Evolutionary conservation across 2,329 filamentous ascomycete genomes (phyloP).

Genomic region (Apiospora pterosperma): DNA sequence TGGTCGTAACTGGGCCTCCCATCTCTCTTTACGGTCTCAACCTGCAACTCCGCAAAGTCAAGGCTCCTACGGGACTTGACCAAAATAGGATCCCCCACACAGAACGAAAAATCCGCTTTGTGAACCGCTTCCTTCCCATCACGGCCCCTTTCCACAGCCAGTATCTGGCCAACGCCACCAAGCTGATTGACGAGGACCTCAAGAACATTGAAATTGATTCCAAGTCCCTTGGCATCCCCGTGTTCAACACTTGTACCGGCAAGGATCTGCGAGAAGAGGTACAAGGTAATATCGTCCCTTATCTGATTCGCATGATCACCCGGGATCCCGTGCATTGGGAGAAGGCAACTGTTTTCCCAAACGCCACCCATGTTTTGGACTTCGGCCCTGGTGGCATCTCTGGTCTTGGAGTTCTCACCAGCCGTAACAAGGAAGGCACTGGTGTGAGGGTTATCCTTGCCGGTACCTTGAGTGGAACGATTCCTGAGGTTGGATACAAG

Average conservation of each 20-base stretch:
- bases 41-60: slow-evolving; percentile 90
- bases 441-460: slow-evolving; percentile 95
- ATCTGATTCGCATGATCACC: slow-evolving; percentile 88
- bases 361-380: slow-evolving; percentile 91
- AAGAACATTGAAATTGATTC: slow-evolving; percentile 76
- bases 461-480: slow-evolving; percentile 86
- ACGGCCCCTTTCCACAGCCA: slow-evolving; percentile 98
- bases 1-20: slow-evolving; percentile 94
- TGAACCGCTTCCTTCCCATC: slow-evolving; percentile 95
- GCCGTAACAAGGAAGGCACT: slow-evolving; percentile 98
- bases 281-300: slow-evolving; percentile 77
- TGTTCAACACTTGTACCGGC: slow-evolving; percentile 88
- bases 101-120: slow-evolving; percentile 92
- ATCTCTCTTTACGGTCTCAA: slow-evolving; percentile 97
- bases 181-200: slow-evolving; percentile 82
- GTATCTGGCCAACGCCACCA: slow-evolving; percentile 79
- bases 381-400: slow-evolving; percentile 97
- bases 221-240: slow-evolving; percentile 72
- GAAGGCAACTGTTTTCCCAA: slow-evolving; percentile 84
- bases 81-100: slow-evolving; percentile 94
- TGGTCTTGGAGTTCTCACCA: slow-evolving; percentile 90
- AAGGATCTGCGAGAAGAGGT: slow-evolving; percentile 73
- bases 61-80: slow-evolving; percentile 94
- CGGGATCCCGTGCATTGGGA: slow-evolving; percentile 96
- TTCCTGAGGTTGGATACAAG: slow-evolving; percentile 93